Conservation (phyloP, 1,139 yeast species). For the Zygoascus meyerae region DNA sequence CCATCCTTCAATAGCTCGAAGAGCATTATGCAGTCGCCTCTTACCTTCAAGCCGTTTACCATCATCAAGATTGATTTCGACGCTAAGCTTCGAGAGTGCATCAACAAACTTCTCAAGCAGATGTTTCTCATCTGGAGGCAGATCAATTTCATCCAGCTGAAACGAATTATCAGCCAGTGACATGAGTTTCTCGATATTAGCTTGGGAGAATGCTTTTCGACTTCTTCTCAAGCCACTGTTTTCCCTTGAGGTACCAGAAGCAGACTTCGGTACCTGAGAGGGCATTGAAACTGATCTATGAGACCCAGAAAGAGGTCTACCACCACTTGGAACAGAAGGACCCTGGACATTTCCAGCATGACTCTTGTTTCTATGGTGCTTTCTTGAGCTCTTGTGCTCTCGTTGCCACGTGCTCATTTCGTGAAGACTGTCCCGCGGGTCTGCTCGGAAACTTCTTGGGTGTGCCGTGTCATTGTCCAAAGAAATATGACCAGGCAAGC, state of each 20-base stretch:
- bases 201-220: slow-evolving; percentile 24
- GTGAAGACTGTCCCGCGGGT: background rate
- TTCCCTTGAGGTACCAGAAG: slow-evolving; percentile 1
- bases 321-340: background rate
- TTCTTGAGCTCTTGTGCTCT: slow-evolving; percentile 1
- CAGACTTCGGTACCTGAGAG: background rate
- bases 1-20: slow-evolving; percentile 81
- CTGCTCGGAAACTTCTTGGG: background rate
- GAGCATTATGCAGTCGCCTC: slow-evolving; percentile 68
- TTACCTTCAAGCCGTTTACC: slow-evolving; percentile 77
- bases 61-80: slow-evolving; percentile 84
- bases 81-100: slow-evolving; percentile 74
- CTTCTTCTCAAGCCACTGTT: slow-evolving; percentile 1
- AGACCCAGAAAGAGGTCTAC: background rate
- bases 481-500: background rate
- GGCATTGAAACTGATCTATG: slow-evolving; percentile 10
- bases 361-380: slow-evolving; percentile 4
- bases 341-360: background rate
- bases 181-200: slow-evolving; percentile 26
- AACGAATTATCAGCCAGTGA: slow-evolving; percentile 23
- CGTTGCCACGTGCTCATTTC: slow-evolving; percentile 6
- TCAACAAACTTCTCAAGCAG: slow-evolving; percentile 80
- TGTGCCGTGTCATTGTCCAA: background rate
- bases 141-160: slow-evolving; percentile 66
- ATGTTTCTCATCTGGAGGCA: slow-evolving; percentile 72